phyloP scores from a whole-genome alignment of 2,329 filamentous ascomycete genomes.

The Sporothrix brunneoviolacea region DNA sequence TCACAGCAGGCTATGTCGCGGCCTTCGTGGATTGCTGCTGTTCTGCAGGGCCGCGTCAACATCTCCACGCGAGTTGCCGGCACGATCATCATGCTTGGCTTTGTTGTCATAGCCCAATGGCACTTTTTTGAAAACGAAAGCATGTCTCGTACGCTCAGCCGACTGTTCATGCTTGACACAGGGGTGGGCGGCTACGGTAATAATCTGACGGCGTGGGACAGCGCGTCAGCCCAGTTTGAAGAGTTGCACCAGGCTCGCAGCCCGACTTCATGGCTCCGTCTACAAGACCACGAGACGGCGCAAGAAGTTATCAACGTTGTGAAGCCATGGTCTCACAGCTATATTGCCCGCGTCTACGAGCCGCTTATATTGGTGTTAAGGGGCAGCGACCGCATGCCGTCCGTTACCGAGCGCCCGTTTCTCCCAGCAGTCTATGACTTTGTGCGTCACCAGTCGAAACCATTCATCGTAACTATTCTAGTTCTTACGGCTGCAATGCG shows the following conservation, averaged over 20 bases:
- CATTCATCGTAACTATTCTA: constrained; percentile 57
- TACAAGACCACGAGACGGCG: constrained; percentile 74
- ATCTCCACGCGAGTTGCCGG: constrained; percentile 69
- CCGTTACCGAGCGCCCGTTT: constrained; percentile 41
- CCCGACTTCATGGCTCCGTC: constrained; percentile 67
- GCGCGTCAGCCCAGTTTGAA: constrained; percentile 40
- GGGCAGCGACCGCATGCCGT: constrained; percentile 58
- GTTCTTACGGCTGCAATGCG: constrained; percentile 58
- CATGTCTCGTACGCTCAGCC: constrained; percentile 30
- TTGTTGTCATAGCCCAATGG: constrained; percentile 67
- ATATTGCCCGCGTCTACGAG: constrained; percentile 67
- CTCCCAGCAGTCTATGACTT: constrained; percentile 61
- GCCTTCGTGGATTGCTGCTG: constrained; percentile 52
- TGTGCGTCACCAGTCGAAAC: constrained; percentile 48
- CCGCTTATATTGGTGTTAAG: constrained; percentile 67
- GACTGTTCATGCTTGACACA: constrained; percentile 19
- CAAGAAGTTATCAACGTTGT: constrained; percentile 69
- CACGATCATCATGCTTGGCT: constrained; percentile 64
- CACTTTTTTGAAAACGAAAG: constrained; percentile 64
- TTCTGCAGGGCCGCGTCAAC: constrained; percentile 59
- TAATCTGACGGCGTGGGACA: constrained; percentile 19
- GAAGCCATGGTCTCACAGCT: constrained; percentile 64
- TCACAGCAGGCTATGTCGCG: constrained; percentile 20
- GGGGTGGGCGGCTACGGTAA: constrained; percentile 11
- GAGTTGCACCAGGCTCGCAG: constrained; percentile 67